Percentiles rank a stretch among this genome's conserved stretches.
Evolutionary conservation across 306 rosid genomes (phyloP).

Genomic region (Cajanus cajan): DNA sequence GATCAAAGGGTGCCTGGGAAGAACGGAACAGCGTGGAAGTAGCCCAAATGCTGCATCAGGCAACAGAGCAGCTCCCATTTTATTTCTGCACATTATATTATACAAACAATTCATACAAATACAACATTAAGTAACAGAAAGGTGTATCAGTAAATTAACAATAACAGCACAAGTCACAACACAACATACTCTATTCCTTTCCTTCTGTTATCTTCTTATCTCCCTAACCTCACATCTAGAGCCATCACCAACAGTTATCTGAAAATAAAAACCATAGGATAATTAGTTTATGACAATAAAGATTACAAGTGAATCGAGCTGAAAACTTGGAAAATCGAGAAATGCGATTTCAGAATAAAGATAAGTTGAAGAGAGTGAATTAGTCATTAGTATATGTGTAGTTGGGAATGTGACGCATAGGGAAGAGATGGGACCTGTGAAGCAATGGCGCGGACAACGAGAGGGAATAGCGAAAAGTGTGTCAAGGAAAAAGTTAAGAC

Average conservation of each 20-base stretch:
- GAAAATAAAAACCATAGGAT: neutral
- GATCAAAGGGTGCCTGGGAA: conserved; percentile 29
- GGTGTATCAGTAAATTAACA: neutral
- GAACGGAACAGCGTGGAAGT: conserved; percentile 34
- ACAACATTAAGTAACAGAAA: conserved; percentile 20
- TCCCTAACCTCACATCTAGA: conserved; percentile 15
- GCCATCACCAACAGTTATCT: conserved; percentile 22
- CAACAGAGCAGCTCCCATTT: conserved; percentile 55
- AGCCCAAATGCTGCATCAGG: conserved; percentile 47
- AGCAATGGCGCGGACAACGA: conserved; percentile 35
- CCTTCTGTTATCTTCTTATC: neutral
- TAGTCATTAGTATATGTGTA: neutral
- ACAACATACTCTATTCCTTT: neutral
- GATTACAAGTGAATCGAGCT: neutral
- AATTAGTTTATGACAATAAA: neutral
- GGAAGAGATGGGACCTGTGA: neutral
- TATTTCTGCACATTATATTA: conserved; percentile 28
- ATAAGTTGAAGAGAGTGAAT: conserved; percentile 20
- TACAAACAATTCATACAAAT: neutral
- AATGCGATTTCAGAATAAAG: neutral
- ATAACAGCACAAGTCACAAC: neutral
- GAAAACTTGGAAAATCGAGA: neutral
- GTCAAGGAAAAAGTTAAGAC: neutral
- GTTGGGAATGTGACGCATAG: neutral
- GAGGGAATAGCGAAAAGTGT: conserved; percentile 9